Base-by-base conservation (phyloP, 495 filamentous ascomycete genomes). In the Aspergillus heteromorphus region DNA sequence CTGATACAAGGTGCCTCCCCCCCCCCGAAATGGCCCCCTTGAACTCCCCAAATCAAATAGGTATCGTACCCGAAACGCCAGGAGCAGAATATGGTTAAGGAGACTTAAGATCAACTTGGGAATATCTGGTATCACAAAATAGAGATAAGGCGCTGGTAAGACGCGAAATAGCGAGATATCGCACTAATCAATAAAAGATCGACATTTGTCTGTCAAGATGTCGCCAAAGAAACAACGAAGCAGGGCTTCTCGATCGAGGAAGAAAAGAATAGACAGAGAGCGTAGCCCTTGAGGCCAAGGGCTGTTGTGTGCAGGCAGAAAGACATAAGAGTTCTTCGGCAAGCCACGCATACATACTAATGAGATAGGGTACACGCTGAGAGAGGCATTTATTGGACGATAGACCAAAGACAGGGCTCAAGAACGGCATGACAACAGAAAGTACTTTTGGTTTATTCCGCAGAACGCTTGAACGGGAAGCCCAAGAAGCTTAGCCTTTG, bases 371-470 rank as follows among this genome's bases (percentile, higher is more conserved):
- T 69, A 71, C 51, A 61, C 61, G 59, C 51, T 58, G 61, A 60
- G 47, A 59, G 58, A 66, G 65, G 48, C 56, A 63, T 58, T 59
- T 63, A 65, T 59, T 56, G 56, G 45, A 61, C 30, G 40, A 52
- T 40, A 54, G 50, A 56, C 60, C 64, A 68, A 61, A 62, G 53
- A 51, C 51, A 51, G 57, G 57, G 49, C 57, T 47, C 57, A 57
- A 55, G 58, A 66, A 66, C 57, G 63, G 61, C 65, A 49, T 43
- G 54, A 47, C 50, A 62, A 62, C 56, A 56, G 55, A 56, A 51
- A 55, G 60, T 71, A 68, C 70, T 73, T 76, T 75, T 74, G 68
- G 59, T 69, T 72, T 68, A 70, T 65, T 63, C 62, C 64, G 68
- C 63, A 68, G 64, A 61, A 62, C 57, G 60, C 63, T 66, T 60